A percentile compares a stretch with the other conserved stretches of the same genome.
These are phyloP conservation scores for Zygosaccharomyces siamensis DNA, from an alignment of 805 yeast genomes.

Conservation along the genomic window DNA sequence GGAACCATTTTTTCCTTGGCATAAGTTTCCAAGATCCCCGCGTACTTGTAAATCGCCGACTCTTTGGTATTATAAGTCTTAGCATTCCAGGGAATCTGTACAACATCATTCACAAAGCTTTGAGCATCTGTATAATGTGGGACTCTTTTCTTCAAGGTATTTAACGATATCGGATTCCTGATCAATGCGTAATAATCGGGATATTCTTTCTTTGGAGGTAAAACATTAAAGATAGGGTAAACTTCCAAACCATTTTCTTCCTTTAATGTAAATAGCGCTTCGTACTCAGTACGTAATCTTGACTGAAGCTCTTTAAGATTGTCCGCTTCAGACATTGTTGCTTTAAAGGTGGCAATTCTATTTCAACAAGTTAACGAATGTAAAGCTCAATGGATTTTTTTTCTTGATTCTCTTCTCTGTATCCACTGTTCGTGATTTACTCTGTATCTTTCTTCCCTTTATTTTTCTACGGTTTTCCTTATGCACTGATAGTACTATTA, in stretches of 20 bases:
- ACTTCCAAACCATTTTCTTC: conserved; percentile 30
- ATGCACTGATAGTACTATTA: background rate
- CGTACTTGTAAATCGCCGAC: conserved; percentile 64
- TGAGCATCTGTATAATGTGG: conserved; percentile 57
- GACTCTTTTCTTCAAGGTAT: conserved; percentile 59
- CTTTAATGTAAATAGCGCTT: conserved; percentile 22
- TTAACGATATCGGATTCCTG: conserved; percentile 74
- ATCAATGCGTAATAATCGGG: conserved; percentile 79
- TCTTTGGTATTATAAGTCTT: conserved; percentile 71
- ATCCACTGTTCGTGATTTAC: background rate
- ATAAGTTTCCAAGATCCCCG: conserved; percentile 44
- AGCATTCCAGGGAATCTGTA: conserved; percentile 88
- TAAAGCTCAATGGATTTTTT: background rate
- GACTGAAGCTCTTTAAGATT: conserved; percentile 6
- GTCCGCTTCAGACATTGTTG: conserved; percentile 8
- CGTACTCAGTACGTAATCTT: conserved; percentile 19
- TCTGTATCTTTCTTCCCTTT: background rate
- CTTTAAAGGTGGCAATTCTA: background rate
- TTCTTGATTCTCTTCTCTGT: background rate
- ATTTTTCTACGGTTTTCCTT: background rate
- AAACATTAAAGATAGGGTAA: conserved; percentile 29
- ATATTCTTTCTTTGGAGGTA: conserved; percentile 64
- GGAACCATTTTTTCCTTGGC: conserved; percentile 37
- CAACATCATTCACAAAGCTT: conserved; percentile 70
- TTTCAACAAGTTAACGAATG: background rate